Evolutionary conservation across 139 green algal genomes (phyloP), one percentile per base, ranked within the genome.

Genomic region (Micractinium conductrix): DNA sequence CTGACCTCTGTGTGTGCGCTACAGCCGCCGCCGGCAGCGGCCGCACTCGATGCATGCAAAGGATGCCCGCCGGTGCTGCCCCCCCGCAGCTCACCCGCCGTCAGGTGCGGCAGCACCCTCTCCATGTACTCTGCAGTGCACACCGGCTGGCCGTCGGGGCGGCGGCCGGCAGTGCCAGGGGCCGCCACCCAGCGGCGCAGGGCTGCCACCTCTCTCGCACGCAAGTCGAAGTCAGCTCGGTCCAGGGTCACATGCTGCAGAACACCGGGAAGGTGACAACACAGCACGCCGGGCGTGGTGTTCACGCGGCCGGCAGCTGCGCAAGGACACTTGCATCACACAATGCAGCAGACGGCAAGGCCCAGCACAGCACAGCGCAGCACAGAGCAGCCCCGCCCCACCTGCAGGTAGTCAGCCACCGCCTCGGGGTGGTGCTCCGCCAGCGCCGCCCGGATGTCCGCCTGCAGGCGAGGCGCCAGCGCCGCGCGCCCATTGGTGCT

Each of bases 371-470:
- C 48, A n/a, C n/a, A n/a, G n/a, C n/a, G n/a, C n/a, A n/a, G n/a
- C n/a, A 58, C 48, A 58, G 12, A 58, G n/a, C n/a, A n/a, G n/a
- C n/a, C n/a, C n/a, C n/a, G n/a, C n/a, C 70, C 5, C 9, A 50
- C 74, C 74, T 62, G 76, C 28, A 91, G 78, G 19, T 88, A 87
- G 44, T 94, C 91, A 28, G 91, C 76, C 16, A 93, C 74, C 19
- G 80, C 87, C 10, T 88, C 81, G 3, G 92, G 84, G 24, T 83
- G 78, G 16, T 94, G 80, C 2, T 92, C 81, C 0, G 58, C 73
- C 26, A 96, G 85, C 53, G 87, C 86, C 1, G 80, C 42, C 24
- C 74, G 43, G 4, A 96, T 94, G 50, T 95, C 83, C 0, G 55
- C 55, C 24, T 84, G 78, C 62, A 96, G 87, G 9, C 50, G 42